These are phyloP conservation scores for Carallia pectinifolia DNA, from an alignment of 345 rosid species.

Conservation along the genomic window DNA sequence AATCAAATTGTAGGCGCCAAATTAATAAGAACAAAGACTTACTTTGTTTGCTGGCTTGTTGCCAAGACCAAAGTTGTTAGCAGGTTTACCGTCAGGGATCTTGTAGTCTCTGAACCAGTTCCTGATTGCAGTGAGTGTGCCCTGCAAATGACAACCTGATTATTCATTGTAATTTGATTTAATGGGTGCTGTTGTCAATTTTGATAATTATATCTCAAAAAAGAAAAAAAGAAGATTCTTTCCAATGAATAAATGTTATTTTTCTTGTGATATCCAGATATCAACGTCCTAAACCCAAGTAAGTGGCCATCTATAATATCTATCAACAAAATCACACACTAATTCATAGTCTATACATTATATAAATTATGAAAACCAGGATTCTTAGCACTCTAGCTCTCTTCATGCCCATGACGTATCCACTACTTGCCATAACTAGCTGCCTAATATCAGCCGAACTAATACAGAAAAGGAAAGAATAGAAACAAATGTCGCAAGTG, in stretches of 20 bases:
- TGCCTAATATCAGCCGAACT: too few relatives aligned
- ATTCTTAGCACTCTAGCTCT: background rate
- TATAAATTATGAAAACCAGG: background rate
- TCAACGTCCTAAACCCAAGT: too few relatives aligned
- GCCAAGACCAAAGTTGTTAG: constrained; percentile 94
- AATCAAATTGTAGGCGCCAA: too few relatives aligned
- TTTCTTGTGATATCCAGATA: too few relatives aligned
- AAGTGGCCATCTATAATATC: background rate
- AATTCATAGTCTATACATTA: background rate
- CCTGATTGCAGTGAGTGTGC: constrained; percentile 81
- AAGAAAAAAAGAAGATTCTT: too few relatives aligned
- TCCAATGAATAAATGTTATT: too few relatives aligned
- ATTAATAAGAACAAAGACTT: background rate
- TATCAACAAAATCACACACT: background rate
- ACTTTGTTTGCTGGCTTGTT: constrained; percentile 91
- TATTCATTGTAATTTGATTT: background rate
- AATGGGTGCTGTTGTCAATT: too few relatives aligned
- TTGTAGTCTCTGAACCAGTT: constrained; percentile 98
- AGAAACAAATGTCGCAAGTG: too few relatives aligned
- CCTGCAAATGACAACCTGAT: constrained; percentile 45
- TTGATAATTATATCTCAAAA: too few relatives aligned
- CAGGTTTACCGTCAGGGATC: constrained; percentile 97
- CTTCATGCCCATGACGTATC: background rate
- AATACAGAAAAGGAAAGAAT: too few relatives aligned
- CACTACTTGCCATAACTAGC: background rate